These are phyloP conservation scores for Cutaneotrichosporon daszewskae DNA, from an alignment of 1,284 basidiomycete species.

Conservation along the genomic window DNA sequence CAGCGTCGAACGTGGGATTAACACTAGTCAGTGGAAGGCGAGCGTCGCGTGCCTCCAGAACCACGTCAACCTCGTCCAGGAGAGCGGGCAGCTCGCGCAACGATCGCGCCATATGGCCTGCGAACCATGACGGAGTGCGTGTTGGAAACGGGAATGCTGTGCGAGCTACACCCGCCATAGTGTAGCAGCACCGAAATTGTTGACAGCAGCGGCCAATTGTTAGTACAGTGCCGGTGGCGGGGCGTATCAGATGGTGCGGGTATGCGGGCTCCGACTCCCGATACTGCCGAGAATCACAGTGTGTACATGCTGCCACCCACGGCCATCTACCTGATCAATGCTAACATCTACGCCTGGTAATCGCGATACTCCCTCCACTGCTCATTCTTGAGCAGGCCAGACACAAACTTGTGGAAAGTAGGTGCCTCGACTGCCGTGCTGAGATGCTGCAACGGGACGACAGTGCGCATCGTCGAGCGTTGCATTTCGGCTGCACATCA, in stretches of 20 bases:
- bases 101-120: constrained; percentile 93
- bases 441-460: constrained; percentile 72
- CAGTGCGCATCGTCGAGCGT: constrained; percentile 75
- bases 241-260: too few relatives aligned
- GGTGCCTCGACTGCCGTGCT: constrained; percentile 55
- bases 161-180: constrained; percentile 1
- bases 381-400: constrained; percentile 25
- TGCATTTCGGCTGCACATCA: constrained; percentile 67
- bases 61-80: constrained; percentile 76
- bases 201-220: too few relatives aligned
- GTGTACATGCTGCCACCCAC: too few relatives aligned
- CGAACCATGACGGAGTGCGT: constrained; percentile 83
- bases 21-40: constrained; percentile 89
- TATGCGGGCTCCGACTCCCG: too few relatives aligned
- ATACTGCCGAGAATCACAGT: background rate
- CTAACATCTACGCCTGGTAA: constrained; percentile 26
- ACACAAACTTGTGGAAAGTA: constrained; percentile 67
- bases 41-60: constrained; percentile 90
- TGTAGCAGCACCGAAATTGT: too few relatives aligned
- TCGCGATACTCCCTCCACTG: constrained; percentile 44
- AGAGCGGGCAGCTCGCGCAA: constrained; percentile 68
- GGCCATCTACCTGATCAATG: background rate
- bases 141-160: constrained; percentile 47
- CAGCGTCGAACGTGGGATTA: constrained; percentile 77
- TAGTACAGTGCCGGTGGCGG: too few relatives aligned